Conservation (phyloP, 345 rosid genomes). For the Ceriops tagal region DNA sequence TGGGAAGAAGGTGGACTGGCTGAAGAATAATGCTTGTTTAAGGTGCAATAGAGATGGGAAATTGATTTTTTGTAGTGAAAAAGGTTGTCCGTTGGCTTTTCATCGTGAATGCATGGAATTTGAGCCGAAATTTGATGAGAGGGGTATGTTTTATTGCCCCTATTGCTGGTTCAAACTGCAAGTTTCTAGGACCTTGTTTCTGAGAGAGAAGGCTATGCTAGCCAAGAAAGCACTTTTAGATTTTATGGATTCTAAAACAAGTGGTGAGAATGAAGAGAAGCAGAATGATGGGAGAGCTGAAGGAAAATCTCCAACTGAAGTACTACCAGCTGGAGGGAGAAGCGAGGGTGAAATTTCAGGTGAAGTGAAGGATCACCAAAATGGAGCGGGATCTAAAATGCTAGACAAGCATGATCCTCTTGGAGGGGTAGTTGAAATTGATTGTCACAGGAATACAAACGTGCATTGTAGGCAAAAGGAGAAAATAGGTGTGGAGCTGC, state of each 20-base stretch:
- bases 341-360: neutral
- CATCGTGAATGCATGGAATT: neutral
- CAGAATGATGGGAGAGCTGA: neutral
- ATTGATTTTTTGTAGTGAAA: neutral
- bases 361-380: neutral
- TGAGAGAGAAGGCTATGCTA: neutral
- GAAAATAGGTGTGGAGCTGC: neutral
- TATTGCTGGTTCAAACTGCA: constrained; percentile 4
- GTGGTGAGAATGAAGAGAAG: constrained; percentile 10
- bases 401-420: neutral
- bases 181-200: neutral
- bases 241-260: constrained; percentile 23
- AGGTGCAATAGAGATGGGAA: neutral
- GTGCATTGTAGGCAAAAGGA: neutral
- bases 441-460: neutral
- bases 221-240: constrained; percentile 23
- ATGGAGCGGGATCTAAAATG: neutral
- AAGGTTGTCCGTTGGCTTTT: neutral
- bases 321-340: neutral
- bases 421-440: neutral
- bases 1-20: neutral
- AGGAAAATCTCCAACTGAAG: neutral
- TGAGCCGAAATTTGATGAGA: neutral
- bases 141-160: neutral
- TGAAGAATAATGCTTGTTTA: neutral